Percentiles rank a stretch among this genome's conserved stretches.
These are phyloP conservation scores for Cryptomeria japonica DNA, from an alignment of 75 land plant genomes.

Conservation along the genomic window DNA sequence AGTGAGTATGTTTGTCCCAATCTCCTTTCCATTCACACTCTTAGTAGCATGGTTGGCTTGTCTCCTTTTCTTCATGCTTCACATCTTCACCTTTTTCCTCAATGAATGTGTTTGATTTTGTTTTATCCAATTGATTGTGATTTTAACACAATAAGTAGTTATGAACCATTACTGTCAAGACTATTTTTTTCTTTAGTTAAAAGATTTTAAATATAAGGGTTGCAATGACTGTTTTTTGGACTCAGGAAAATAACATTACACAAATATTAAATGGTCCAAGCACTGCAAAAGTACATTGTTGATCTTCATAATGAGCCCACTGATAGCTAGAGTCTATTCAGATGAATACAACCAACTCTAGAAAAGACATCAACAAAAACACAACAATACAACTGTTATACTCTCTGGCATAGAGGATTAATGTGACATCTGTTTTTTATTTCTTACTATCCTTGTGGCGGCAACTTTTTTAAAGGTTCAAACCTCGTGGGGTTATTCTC, in stretches of 20 bases:
- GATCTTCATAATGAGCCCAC: background rate
- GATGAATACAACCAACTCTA: background rate
- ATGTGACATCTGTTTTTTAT: background rate
- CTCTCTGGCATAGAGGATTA: background rate
- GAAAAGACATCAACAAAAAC: background rate
- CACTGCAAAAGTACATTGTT: background rate
- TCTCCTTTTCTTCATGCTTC: too few species aligned
- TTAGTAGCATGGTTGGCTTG: background rate
- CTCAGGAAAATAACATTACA: background rate
- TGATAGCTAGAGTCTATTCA: background rate
- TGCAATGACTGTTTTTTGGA: background rate
- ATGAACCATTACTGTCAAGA: background rate
- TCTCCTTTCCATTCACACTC: background rate
- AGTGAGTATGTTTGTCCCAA: constrained; percentile 21
- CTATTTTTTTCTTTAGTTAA: background rate
- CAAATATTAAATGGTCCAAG: background rate
- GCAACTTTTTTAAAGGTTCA: too few species aligned
- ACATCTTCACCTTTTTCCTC: background rate
- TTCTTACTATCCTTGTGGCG: constrained; percentile 4
- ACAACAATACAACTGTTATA: background rate
- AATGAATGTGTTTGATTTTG: background rate
- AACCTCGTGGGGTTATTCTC: too few species aligned
- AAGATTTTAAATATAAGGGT: background rate
- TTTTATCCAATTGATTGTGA: background rate
- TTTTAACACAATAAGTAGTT: background rate